Evolutionary conservation across 2,329 filamentous ascomycete genomes (phyloP), one percentile per base, ranked within the genome.

Genomic region (Fusarium sp.): DNA sequence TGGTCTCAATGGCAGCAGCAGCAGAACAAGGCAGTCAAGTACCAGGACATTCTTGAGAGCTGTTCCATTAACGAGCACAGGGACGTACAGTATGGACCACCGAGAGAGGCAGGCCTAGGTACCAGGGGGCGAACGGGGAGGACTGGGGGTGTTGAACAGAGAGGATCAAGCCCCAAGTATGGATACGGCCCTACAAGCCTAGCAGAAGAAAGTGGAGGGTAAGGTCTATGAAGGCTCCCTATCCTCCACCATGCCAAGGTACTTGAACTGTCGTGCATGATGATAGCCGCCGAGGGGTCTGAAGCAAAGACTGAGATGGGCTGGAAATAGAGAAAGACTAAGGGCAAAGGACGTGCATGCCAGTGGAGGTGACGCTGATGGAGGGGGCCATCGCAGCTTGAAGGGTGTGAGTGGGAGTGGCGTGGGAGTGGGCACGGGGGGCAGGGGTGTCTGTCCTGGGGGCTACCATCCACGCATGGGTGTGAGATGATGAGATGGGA

Each of bases 231-330:
- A 63, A 42, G 24, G 40, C 43, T 65, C 36, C 36, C 17, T 34
- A 50, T 63, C 52, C 60, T 65, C 45, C 48, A 52, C 44, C 58
- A 48, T 67, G 62, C 38, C 50, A 58, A 69, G 68, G 57, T 67
- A 67, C 58, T 66, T 58, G 58, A 73, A 63, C 71, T 77, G 69
- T 76, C 66, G 67, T 75, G 75, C 76, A 76, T 77, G 68, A 68
- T 69, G 65, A 75, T 77, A 77, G 73, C 73, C 74, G 76, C 76
- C 73, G 65, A 68, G 58, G 66, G 62, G 52, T 52, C 52, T 69
- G 54, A 71, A 66, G 69, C 22, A 55, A 14, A 50, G 45, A 61
- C 62, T 55, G 59, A 66, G 65, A 66, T 54, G 69, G 56, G 64
- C 48, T 69, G 60, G 56, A 65, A 70, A 58, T 55, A 69, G 65